These are phyloP conservation scores for Apiotrichum akiyoshidainum DNA, from an alignment of 1,284 basidiomycete species.

Conservation along the genomic window DNA sequence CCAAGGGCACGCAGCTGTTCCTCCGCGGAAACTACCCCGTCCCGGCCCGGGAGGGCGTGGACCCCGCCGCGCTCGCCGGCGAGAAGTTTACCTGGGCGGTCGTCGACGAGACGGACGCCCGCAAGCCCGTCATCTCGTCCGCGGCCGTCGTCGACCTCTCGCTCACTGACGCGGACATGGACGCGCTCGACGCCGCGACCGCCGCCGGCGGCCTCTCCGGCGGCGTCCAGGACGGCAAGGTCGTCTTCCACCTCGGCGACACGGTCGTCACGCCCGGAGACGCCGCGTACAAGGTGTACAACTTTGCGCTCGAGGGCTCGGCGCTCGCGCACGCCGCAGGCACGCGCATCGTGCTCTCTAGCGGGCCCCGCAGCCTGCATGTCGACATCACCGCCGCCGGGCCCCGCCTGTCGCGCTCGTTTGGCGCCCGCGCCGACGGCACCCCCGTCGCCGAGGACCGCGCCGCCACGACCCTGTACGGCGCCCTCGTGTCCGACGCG, in stretches of 20 bases:
- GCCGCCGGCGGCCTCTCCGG: neutral
- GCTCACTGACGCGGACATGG: neutral
- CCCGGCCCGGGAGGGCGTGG: too few species aligned
- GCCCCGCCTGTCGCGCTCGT: too few species aligned
- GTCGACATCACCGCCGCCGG: too few species aligned
- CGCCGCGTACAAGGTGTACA: too few species aligned
- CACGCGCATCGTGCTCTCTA: slow-evolving; percentile 1
- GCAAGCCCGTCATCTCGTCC: neutral
- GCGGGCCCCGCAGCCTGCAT: slow-evolving; percentile 2
- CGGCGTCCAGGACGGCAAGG: too few species aligned
- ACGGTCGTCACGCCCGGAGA: too few species aligned
- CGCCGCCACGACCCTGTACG: too few species aligned
- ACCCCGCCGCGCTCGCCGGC: neutral
- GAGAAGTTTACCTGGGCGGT: slow-evolving; percentile 10
- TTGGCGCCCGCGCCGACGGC: too few species aligned
- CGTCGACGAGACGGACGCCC: slow-evolving; percentile 1
- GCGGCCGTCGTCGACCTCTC: slow-evolving; percentile 1
- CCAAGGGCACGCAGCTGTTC: neutral
- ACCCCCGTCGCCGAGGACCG: too few species aligned
- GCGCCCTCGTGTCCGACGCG: too few species aligned
- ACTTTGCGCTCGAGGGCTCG: neutral
- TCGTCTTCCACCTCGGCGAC: too few species aligned
- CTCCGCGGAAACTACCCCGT: neutral
- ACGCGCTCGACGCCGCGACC: slow-evolving; percentile 3
- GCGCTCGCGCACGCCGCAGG: neutral